Percentiles rank a stretch among this genome's conserved stretches.
Evolutionary conservation across 2,329 filamentous ascomycete species (phyloP).

Genomic region (Dryadomyces quercus-mongolicae): DNA sequence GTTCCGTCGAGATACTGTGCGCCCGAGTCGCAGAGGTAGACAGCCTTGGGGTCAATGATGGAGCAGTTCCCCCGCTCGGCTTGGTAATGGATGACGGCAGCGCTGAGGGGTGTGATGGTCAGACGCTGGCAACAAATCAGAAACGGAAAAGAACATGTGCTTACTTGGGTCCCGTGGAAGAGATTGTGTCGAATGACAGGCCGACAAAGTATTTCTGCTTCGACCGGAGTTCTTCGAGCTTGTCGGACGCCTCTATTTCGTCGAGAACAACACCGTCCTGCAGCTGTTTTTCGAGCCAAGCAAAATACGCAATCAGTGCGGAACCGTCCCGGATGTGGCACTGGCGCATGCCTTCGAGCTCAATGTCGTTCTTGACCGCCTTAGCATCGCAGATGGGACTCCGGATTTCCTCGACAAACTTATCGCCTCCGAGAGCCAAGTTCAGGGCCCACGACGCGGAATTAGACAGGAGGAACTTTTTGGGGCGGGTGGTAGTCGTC

Average conservation of each 20-base stretch:
- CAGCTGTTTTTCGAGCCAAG: constrained; percentile 89
- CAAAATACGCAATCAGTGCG: constrained; percentile 83
- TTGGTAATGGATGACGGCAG: constrained; percentile 91
- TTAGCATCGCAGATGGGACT: constrained; percentile 87
- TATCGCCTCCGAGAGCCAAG: constrained; percentile 72
- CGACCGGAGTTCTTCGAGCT: constrained; percentile 65
- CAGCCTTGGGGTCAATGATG: constrained; percentile 66
- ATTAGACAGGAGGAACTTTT: constrained; percentile 76
- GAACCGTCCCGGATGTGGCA: constrained; percentile 92
- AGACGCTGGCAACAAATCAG: background rate
- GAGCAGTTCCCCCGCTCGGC: constrained; percentile 75
- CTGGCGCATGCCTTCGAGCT: constrained; percentile 83
- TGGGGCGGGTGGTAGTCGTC: constrained; percentile 16
- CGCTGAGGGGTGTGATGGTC: constrained; percentile 40
- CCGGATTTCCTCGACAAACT: constrained; percentile 71
- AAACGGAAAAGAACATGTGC: constrained; percentile 16
- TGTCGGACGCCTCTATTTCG: constrained; percentile 85
- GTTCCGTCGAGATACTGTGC: constrained; percentile 95
- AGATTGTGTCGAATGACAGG: constrained; percentile 91
- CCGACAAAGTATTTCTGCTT: constrained; percentile 68
- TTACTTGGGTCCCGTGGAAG: constrained; percentile 71
- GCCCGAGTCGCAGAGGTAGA: constrained; percentile 95
- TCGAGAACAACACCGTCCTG: constrained; percentile 63
- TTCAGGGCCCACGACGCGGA: constrained; percentile 90
- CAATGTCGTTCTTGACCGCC: constrained; percentile 83